These are phyloP conservation scores for Casaregolazyma suthepensis DNA, from an alignment of 1,139 yeast species.

Conservation along the genomic window DNA sequence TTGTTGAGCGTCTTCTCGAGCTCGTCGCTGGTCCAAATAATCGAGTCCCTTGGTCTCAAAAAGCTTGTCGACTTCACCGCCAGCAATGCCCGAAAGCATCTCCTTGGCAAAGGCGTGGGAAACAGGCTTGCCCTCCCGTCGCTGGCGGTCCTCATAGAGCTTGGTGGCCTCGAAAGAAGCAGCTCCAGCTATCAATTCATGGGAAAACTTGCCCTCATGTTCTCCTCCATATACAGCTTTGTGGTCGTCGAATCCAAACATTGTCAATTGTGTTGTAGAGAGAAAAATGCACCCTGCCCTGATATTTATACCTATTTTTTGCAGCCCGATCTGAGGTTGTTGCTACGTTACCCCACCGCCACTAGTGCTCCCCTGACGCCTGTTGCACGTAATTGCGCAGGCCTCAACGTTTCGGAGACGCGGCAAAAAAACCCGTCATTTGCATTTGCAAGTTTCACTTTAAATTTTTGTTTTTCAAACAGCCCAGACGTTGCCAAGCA, in stretches of 20 bases:
- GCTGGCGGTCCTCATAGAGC: constrained; percentile 25
- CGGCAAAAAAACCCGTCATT: neutral
- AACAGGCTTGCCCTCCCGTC: constrained; percentile 27
- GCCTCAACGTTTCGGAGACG: neutral
- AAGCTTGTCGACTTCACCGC: constrained; percentile 30
- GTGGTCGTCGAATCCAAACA: constrained; percentile 22
- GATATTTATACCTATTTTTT: neutral
- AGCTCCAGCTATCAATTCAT: constrained; percentile 29
- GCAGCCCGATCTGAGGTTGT: neutral
- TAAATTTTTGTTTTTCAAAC: neutral
- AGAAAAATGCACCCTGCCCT: neutral
- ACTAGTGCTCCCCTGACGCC: neutral
- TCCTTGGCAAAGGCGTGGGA: constrained; percentile 27
- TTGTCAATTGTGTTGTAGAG: constrained; percentile 7
- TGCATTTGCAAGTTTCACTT: neutral
- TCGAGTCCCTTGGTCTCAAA: constrained; percentile 29
- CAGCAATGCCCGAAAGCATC: constrained; percentile 28
- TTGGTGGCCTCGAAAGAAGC: constrained; percentile 29
- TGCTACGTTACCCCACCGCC: neutral
- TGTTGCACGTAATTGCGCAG: too few species aligned
- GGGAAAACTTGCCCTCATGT: constrained; percentile 25
- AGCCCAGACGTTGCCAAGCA: neutral
- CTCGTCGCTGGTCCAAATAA: constrained; percentile 36
- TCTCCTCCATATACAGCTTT: constrained; percentile 17
- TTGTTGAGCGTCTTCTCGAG: constrained; percentile 23